Evolutionary conservation across 2,329 filamentous ascomycete genomes (phyloP), one percentile per base, ranked within the genome.

Genomic region (Aspergillus felis): DNA sequence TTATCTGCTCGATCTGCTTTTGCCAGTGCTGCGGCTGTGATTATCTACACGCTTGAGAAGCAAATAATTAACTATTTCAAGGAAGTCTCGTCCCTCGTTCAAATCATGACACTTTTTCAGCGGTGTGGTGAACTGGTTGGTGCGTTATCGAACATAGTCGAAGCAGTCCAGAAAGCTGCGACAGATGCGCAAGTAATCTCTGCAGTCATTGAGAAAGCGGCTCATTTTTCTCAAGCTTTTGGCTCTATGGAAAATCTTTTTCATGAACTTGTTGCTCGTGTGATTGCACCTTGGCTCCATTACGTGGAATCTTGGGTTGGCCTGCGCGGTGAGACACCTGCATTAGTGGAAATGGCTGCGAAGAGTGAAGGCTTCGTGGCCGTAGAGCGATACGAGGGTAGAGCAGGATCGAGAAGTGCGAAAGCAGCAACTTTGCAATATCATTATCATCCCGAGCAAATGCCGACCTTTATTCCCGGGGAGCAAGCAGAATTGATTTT

Each of bases 231-330:
- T 57, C 83, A 89, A 62, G 81, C 82, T 32, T 84, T 86, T 51
- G 77, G 78, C 12, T 82, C 85, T 57, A 73, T 92, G 24, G 82
- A 84, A 22, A 80, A 83, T 24, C 81, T 90, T 32, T 82, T 91
- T 67, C 82, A 86, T 17, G 85, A 91, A 60, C 79, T 93, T 0
- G 71, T 94, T 17, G 78, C 80, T 48, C 79, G 82, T 42, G 84
- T 88, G 1, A 85, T 85, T 1, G 74, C 75, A 28, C 88, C 88
- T 0, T 92, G 87, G 84, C 76, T 89, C 8, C 81, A 86, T 53
- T 82, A 87, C 53, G 78, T 89, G 7, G 83, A 88, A 62, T 85
- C 87, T 66, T 94, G 90, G 90, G 84, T 92, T 58, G 91, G 91
- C 0, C 81, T 90, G 10, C 81, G 78, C 58, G 75, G 78, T 2